Evolutionary conservation across 179 eudicot species (phyloP).

Genomic region (Nepenthes alata): DNA sequence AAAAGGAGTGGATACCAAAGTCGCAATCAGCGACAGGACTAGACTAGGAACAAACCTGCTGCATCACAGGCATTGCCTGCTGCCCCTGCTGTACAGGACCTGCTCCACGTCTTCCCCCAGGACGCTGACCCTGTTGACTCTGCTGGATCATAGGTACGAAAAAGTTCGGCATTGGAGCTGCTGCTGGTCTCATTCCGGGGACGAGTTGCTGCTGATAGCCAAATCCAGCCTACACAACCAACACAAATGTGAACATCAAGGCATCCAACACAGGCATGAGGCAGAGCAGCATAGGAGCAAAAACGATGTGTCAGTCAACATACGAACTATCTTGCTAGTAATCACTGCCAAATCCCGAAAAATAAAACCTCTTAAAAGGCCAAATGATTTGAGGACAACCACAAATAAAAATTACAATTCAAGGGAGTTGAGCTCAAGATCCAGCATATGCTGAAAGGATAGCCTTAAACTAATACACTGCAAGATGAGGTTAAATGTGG

Average conservation of each 20-base stretch:
- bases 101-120: slow-evolving; percentile 63
- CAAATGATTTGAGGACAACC: background rate
- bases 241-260: background rate
- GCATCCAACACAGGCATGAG: background rate
- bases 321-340: too few species aligned
- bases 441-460: too few species aligned
- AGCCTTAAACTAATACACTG: too few species aligned
- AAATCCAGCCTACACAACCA: slow-evolving; percentile 37
- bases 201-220: slow-evolving; percentile 95
- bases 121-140: slow-evolving; percentile 68
- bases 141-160: slow-evolving; percentile 64
- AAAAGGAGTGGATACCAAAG: background rate
- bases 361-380: background rate
- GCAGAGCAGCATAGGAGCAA: background rate
- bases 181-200: slow-evolving; percentile 78
- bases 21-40: background rate
- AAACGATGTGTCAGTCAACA: background rate
- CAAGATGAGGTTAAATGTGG: too few species aligned
- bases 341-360: background rate
- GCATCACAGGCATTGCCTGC: slow-evolving; percentile 67
- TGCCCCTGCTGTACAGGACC: slow-evolving; percentile 58
- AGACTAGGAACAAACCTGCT: slow-evolving; percentile 11
- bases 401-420: background rate
- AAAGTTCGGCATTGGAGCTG: slow-evolving; percentile 65
- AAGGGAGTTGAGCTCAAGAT: background rate